These are phyloP conservation scores for Cylindrotheca closterium DNA, from an alignment of 108 stramenopile species.

Conservation along the genomic window DNA sequence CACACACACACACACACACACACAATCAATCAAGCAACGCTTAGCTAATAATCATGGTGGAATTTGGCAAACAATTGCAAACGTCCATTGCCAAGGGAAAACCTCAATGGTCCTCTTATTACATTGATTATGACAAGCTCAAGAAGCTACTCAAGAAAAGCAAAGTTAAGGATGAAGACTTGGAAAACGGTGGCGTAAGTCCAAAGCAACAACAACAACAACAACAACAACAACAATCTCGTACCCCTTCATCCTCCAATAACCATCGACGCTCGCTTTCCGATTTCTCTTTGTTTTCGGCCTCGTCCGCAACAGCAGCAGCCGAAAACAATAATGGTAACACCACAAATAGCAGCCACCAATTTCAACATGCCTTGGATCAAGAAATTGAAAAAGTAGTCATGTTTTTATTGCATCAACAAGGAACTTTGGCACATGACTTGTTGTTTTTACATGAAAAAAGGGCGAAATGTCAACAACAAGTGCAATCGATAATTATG, in stretches of 20 bases:
- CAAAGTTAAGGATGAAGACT: neutral
- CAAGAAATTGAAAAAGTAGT: slow-evolving; percentile 70
- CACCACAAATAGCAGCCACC: neutral
- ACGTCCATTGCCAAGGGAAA: slow-evolving; percentile 16
- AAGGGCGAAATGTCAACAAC: slow-evolving; percentile 16
- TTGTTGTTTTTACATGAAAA: slow-evolving; percentile 9
- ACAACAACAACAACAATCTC: slow-evolving; percentile 11
- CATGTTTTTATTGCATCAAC: slow-evolving; percentile 50
- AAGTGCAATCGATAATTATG: neutral
- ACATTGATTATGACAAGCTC: slow-evolving; percentile 54
- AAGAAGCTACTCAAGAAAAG: slow-evolving; percentile 39
- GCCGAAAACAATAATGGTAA: neutral
- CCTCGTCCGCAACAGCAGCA: neutral
- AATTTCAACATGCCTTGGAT: slow-evolving; percentile 52
- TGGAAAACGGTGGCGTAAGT: neutral
- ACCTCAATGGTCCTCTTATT: slow-evolving; percentile 46
- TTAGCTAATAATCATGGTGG: slow-evolving; percentile 39
- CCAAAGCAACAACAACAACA: neutral
- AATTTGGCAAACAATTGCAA: slow-evolving; percentile 56
- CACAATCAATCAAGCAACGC: no score
- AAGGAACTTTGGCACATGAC: slow-evolving; percentile 48
- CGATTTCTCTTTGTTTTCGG: neutral
- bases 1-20: no score
- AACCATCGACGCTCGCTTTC: no score
- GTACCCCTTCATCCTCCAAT: neutral